A percentile compares a stretch with the other conserved stretches of the same genome.
Evolutionary conservation across 176 grass and related monocot species (phyloP).

Genomic region (Paspalum notatum): DNA sequence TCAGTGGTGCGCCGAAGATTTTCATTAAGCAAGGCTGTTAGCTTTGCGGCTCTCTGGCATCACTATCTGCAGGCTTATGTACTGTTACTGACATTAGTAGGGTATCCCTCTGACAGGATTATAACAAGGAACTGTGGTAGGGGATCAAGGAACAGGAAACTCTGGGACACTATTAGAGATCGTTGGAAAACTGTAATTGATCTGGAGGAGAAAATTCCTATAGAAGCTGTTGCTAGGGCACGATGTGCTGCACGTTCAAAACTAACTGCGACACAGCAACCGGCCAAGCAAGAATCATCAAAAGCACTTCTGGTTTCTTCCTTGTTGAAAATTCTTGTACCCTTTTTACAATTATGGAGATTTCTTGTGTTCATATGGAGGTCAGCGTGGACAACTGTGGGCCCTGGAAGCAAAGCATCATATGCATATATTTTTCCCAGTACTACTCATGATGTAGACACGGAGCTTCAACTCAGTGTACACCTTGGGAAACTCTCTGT

Average conservation of each 20-base stretch:
- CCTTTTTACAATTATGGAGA: constrained; percentile 56
- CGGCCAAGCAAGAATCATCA: constrained; percentile 46
- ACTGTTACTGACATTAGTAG: constrained; percentile 59
- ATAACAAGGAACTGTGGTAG: constrained; percentile 47
- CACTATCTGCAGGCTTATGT: constrained; percentile 69
- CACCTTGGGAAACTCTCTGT: constrained; percentile 68
- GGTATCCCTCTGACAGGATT: constrained; percentile 60
- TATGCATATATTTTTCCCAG: constrained; percentile 43
- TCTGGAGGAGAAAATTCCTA: constrained; percentile 74
- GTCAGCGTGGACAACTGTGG: constrained; percentile 36
- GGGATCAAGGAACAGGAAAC: constrained; percentile 52
- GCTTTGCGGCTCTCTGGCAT: constrained; percentile 61
- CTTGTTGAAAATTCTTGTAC: constrained; percentile 48
- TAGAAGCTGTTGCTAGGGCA: constrained; percentile 71
- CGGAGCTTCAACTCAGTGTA: constrained; percentile 48
- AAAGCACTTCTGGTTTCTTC: constrained; percentile 41
- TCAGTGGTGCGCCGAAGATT: constrained; percentile 30
- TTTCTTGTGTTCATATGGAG: constrained; percentile 50
- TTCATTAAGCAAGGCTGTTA: constrained; percentile 55
- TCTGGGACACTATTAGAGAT: constrained; percentile 47
- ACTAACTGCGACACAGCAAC: constrained; percentile 30
- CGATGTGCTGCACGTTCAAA: constrained; percentile 63
- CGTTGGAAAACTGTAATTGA: constrained; percentile 58
- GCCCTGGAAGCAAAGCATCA: constrained; percentile 36
- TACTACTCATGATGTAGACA: constrained; percentile 53